A percentile compares a stretch with the other conserved stretches of the same genome.
These are phyloP conservation scores for Xylaria arbuscula DNA, from an alignment of 2,329 filamentous ascomycete genomes.

Conservation along the genomic window DNA sequence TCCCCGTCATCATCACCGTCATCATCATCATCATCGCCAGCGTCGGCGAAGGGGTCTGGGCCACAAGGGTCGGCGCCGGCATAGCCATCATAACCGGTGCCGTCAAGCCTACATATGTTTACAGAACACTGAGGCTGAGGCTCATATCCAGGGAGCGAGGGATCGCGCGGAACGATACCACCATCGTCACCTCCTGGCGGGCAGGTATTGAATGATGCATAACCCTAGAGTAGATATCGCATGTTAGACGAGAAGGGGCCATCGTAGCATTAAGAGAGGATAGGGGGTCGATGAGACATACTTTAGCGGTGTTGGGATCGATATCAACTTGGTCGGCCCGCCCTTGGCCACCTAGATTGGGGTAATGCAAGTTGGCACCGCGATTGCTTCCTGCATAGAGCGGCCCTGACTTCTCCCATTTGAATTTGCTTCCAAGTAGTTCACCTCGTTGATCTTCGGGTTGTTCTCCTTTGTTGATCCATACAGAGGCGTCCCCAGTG, in stretches of 20 bases:
- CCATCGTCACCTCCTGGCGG: neutral
- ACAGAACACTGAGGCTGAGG: neutral
- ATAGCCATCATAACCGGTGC: neutral
- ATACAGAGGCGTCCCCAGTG: conserved; percentile 16
- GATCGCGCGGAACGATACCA: neutral
- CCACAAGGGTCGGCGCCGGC: too few species aligned
- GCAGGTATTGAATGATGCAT: conserved; percentile 1
- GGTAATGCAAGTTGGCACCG: conserved; percentile 13
- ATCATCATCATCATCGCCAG: neutral
- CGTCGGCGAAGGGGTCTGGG: too few species aligned
- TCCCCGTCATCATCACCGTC: neutral
- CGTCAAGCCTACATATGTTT: neutral
- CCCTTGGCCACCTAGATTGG: conserved; percentile 16
- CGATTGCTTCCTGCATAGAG: conserved; percentile 16
- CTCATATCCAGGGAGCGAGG: neutral
- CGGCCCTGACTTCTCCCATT: conserved; percentile 9
- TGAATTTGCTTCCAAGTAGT: conserved; percentile 3
- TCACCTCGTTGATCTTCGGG: neutral
- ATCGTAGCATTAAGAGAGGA: neutral
- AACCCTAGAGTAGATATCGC: neutral
- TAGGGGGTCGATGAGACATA: neutral
- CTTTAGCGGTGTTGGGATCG: neutral
- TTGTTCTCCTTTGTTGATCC: conserved; percentile 13
- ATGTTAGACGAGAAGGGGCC: neutral
- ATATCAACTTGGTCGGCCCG: conserved; percentile 6